A percentile compares a stretch with the other conserved stretches of the same genome.
Conservation (phyloP, 139 green algal species). For the Haematococcus lacustris region DNA sequence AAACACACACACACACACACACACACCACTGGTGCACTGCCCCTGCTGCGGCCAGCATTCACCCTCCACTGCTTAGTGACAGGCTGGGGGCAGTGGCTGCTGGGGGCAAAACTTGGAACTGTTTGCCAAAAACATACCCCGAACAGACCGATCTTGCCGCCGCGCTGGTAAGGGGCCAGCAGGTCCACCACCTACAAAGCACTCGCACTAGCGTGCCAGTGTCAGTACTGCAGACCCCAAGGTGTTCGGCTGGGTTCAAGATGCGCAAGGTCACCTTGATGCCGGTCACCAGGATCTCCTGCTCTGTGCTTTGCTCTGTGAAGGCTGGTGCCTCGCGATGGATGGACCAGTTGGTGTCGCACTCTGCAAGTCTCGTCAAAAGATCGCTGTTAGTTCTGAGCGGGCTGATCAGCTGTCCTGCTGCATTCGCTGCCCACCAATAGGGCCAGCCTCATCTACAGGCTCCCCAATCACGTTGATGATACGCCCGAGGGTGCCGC, state of each 20-base stretch:
- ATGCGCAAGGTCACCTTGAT: conserved; percentile 99
- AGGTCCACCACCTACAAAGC: conserved; percentile 89
- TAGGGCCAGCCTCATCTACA: conserved; percentile 94
- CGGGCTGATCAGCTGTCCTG: neutral
- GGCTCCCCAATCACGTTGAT: conserved; percentile 99
- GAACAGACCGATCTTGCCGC: conserved; percentile 99
- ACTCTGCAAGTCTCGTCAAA: conserved; percentile 44
- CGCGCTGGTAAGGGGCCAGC: conserved; percentile 95
- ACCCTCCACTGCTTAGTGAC: no score
- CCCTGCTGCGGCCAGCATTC: no score
- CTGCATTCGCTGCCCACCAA: conserved; percentile 50
- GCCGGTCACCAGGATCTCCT: conserved; percentile 96
- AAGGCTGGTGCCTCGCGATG: conserved; percentile 94
- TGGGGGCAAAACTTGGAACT: no score
- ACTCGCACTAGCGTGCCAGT: no score
- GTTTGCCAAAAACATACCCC: no score
- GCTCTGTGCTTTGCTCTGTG: conserved; percentile 90
- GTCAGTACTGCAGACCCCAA: no score
- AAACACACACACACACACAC: conserved; percentile 98
- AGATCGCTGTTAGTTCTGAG: neutral
- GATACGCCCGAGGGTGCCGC: conserved; percentile 95
- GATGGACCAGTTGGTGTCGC: conserved; percentile 78
- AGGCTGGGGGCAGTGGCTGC: no score
- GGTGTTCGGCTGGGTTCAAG: no score
- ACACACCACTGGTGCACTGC: no score